Conservation (phyloP, 345 rosid species). For the Microthlaspi erraticum region DNA sequence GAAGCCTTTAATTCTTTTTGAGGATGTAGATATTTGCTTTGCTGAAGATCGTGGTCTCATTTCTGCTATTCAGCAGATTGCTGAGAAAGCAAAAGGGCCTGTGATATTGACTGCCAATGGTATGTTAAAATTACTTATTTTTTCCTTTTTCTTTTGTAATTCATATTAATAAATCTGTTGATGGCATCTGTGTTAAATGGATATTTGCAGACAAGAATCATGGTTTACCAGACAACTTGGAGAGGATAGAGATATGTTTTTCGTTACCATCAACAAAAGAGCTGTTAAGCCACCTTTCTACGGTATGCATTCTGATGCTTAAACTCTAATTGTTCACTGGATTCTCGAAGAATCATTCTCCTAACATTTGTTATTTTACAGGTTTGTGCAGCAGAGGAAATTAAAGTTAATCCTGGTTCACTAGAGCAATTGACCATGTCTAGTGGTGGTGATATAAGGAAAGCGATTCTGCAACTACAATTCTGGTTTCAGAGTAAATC, state of each 20-base stretch:
- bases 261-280: constrained; percentile 60
- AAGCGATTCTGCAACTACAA: constrained; percentile 78
- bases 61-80: constrained; percentile 83
- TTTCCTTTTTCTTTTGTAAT: not conserved
- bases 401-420: constrained; percentile 55
- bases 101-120: constrained; percentile 84
- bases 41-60: constrained; percentile 93
- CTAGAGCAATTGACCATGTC: constrained; percentile 56
- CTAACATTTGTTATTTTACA: constrained; percentile 40
- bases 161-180: constrained; percentile 15
- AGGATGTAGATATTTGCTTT: constrained; percentile 87
- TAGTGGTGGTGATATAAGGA: constrained; percentile 79
- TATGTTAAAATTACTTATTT: constrained; percentile 46
- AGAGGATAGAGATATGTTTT: constrained; percentile 68
- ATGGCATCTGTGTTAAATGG: constrained; percentile 34
- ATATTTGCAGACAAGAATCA: constrained; percentile 61
- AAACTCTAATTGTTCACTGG: constrained; percentile 29
- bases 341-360: too few relatives aligned
- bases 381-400: constrained; percentile 82
- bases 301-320: constrained; percentile 50
- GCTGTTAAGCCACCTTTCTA: constrained; percentile 56
- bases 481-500: constrained; percentile 87
- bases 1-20: constrained; percentile 83
- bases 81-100: constrained; percentile 88
- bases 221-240: constrained; percentile 71